Evolutionary conservation across 495 filamentous ascomycete species (phyloP).

Genomic region (Bacidia rubella): DNA sequence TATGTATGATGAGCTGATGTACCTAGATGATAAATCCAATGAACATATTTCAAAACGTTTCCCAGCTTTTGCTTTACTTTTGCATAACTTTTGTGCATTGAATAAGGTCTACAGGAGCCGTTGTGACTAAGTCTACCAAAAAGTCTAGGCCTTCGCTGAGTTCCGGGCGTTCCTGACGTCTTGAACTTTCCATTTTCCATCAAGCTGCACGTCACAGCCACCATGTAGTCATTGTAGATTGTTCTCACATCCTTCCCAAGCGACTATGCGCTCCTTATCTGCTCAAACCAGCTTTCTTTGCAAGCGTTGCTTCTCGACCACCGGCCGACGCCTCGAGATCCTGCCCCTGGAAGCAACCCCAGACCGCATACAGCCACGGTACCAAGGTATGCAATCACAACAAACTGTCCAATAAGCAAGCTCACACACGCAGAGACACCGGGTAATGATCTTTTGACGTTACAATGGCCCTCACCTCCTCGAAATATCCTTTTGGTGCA

Average conservation of each 20-base stretch:
- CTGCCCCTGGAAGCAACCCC: constrained; percentile 30
- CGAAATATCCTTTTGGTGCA: constrained; percentile 83
- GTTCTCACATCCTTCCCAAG: background rate
- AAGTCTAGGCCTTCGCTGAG: background rate
- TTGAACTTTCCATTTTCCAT: background rate
- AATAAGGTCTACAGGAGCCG: background rate
- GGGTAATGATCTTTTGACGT: constrained; percentile 53
- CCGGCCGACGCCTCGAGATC: constrained; percentile 27
- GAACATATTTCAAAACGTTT: background rate
- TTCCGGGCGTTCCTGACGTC: background rate
- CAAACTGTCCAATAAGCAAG: background rate
- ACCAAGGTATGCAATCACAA: constrained; percentile 30
- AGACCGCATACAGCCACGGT: constrained; percentile 31
- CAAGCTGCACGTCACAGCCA: background rate
- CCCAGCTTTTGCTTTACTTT: background rate
- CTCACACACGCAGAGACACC: constrained; percentile 35
- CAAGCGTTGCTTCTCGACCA: constrained; percentile 27
- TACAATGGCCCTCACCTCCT: constrained; percentile 81
- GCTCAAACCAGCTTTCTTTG: background rate
- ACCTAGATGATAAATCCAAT: background rate
- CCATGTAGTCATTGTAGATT: background rate
- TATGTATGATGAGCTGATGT: background rate
- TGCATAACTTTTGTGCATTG: too few relatives aligned
- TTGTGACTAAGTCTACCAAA: background rate
- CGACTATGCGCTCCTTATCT: background rate